Conservation (phyloP, 1,139 yeast genomes). For the Diutina catenulata region DNA sequence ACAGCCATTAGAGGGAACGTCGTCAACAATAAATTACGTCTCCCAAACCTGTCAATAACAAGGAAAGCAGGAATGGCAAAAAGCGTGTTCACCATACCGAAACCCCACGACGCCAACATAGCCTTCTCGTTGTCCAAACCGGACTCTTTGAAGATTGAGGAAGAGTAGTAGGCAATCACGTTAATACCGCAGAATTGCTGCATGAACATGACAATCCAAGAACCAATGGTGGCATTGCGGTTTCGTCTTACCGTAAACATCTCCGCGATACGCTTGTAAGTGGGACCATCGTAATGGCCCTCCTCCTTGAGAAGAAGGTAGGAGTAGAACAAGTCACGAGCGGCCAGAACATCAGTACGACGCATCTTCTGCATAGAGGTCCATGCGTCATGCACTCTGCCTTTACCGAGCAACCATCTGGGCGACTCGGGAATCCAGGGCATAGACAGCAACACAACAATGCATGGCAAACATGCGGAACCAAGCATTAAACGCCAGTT, state of each 20-base stretch:
- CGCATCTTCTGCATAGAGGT: background rate
- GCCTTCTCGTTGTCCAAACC: constrained; percentile 1
- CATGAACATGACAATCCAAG: constrained; percentile 79
- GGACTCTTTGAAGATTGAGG: constrained; percentile 3
- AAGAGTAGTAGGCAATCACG: background rate
- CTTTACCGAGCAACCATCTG: constrained; percentile 5
- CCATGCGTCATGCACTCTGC: constrained; percentile 1
- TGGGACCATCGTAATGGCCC: constrained; percentile 9
- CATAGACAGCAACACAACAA: constrained; percentile 1
- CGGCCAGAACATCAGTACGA: constrained; percentile 28
- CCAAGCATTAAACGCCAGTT: constrained; percentile 5
- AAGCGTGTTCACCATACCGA: constrained; percentile 5
- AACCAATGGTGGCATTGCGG: constrained; percentile 71
- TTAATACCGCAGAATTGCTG: constrained; percentile 88
- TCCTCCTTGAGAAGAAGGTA: constrained; percentile 13
- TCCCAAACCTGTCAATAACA: constrained; percentile 5
- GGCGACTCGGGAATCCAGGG: constrained; percentile 5
- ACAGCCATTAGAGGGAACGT: constrained; percentile 5
- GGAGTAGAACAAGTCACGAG: constrained; percentile 68
- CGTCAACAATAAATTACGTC: background rate
- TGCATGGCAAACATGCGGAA: constrained; percentile 2
- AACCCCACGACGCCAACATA: constrained; percentile 5
- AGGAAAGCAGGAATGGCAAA: constrained; percentile 6
- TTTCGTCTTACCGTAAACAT: constrained; percentile 64
- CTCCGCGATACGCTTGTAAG: constrained; percentile 31